A percentile compares a stretch with the other conserved stretches of the same genome.
Evolutionary conservation across 2,329 filamentous ascomycete genomes (phyloP).

Genomic region (Ascochyta lentis): DNA sequence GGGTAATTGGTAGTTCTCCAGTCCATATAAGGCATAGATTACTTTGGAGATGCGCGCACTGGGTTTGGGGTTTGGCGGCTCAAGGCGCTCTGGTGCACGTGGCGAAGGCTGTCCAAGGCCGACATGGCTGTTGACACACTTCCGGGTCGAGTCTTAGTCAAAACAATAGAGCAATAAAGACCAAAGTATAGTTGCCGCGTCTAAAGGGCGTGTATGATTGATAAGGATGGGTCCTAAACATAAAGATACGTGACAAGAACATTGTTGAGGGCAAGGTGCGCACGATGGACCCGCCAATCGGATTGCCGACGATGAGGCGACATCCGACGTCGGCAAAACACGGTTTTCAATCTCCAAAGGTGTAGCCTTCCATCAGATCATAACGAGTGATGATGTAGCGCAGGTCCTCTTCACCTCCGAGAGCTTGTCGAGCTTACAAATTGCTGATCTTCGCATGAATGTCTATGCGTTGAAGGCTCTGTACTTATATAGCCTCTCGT

Average conservation of each 20-base stretch:
- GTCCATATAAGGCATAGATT: not conserved
- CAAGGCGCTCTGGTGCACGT: conserved; percentile 1
- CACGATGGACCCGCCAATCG: not conserved
- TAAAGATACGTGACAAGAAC: conserved; percentile 1
- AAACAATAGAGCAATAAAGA: not conserved
- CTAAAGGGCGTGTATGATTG: conserved; percentile 8
- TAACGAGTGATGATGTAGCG: not conserved
- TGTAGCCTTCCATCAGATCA: not conserved
- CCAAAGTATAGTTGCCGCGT: not conserved
- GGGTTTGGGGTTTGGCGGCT: conserved; percentile 1
- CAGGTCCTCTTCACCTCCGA: not conserved
- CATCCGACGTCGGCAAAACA: conserved; percentile 5
- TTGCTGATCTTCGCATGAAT: too few species aligned
- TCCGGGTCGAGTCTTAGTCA: conserved; percentile 22
- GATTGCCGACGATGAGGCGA: conserved; percentile 7
- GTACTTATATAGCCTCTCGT: not conserved
- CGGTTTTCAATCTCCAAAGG: not conserved
- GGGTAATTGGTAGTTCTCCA: not conserved
- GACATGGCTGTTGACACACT: conserved; percentile 21
- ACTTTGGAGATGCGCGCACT: conserved; percentile 5
- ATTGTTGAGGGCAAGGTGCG: not conserved
- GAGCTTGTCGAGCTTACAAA: not conserved
- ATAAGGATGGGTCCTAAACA: conserved; percentile 8
- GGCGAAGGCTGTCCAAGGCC: not conserved
- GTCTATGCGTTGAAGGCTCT: not conserved